Evolutionary conservation across 345 rosid species (phyloP), one percentile per base, ranked within the genome.

Genomic region (Isatis tinctoria): DNA sequence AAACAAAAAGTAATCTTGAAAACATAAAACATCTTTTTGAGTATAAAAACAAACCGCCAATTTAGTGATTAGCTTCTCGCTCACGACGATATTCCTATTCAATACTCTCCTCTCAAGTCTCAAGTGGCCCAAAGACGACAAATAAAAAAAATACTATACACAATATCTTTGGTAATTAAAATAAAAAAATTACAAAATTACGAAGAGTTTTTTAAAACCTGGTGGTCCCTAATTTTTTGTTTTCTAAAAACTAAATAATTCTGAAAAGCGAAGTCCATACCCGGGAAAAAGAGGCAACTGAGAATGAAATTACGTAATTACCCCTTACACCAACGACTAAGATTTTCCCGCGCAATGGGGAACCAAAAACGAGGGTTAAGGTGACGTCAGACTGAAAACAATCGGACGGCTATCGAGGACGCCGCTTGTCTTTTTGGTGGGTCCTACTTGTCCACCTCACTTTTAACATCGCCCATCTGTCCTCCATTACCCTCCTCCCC

Each of bases 301-400:
- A 30, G 14, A 30, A 0, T 28, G 36, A 37, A 49, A 47, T 26
- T 4, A 26, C 67, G 5, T 12, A 47, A 9, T 48, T 67, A 67
- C 67, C 78, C 78, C 5, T 28, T 1, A n/a, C 20, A 47, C 12
- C 58, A 44, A 39, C 18, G 60, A 59, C 36, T 32, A 30, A 53
- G 36, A n/a, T 14, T 75, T 67, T 75, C 79, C 79, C 79, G 79
- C 74, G 74, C 74, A 61, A 52, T 36, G 41, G 79, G 69, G 58
- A 41, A 41, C 69, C 37, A 40, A 39, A 53, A 74, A 8, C 41
- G 44, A 24, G 73, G 78, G 62, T 59, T 40, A 6, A 20, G 11
- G 10, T 75, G 69, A 69, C 74, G 53, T 74, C 73, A 74, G 74
- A 61, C 22, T 35, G 18, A 69, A 52, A 69, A 61, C 9, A 69